Evolutionary conservation across 176 grass and related monocot species (phyloP).

Genomic region (Pharus latifolius): DNA sequence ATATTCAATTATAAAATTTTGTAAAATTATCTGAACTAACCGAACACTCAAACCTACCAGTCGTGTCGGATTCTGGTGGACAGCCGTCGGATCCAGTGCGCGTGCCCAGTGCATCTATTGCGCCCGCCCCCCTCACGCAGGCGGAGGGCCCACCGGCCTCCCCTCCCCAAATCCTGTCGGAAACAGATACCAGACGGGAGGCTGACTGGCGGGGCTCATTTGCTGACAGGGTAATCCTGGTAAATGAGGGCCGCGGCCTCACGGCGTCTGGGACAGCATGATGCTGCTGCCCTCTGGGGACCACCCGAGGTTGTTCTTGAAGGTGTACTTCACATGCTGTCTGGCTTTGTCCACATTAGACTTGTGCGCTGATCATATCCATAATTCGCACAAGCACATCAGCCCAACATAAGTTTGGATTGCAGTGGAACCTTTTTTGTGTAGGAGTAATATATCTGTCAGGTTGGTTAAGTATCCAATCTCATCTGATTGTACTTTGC

Average conservation of each 20-base stretch:
- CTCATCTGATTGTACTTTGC: too few species aligned
- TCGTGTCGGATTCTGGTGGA: conserved; percentile 6
- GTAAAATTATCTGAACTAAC: too few species aligned
- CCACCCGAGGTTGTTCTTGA: neutral
- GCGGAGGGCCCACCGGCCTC: neutral
- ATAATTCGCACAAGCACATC: too few species aligned
- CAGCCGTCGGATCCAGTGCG: conserved; percentile 24
- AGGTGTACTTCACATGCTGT: neutral
- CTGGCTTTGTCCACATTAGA: neutral
- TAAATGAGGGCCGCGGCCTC: neutral
- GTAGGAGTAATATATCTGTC: too few species aligned
- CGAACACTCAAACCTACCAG: too few species aligned
- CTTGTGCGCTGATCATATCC: neutral
- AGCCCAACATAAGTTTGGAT: too few species aligned
- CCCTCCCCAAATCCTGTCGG: neutral
- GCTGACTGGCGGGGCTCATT: neutral
- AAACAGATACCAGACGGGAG: neutral
- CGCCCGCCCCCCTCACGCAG: neutral
- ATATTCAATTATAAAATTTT: too few species aligned
- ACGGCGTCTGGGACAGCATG: neutral
- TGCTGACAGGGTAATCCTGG: neutral
- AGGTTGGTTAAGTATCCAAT: too few species aligned
- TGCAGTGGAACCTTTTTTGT: too few species aligned
- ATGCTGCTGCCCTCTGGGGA: neutral
- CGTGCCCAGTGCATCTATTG: conserved; percentile 17